Conservation (phyloP, 495 filamentous ascomycete species). For the Penicillium odoratum region DNA sequence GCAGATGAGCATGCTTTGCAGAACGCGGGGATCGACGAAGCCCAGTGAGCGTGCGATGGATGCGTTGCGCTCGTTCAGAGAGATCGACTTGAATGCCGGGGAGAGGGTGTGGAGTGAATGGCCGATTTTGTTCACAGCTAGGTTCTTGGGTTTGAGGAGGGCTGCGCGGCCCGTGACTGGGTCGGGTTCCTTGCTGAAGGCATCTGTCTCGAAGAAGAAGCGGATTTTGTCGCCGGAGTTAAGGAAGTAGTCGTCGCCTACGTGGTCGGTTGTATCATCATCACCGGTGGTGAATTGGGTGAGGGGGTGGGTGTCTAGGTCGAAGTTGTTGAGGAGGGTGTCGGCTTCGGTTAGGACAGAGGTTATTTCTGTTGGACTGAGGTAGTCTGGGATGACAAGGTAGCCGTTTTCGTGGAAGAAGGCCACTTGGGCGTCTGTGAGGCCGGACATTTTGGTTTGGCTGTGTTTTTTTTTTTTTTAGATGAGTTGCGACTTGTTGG, state of each 20-base stretch:
- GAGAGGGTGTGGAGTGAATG: slow-evolving; percentile 82
- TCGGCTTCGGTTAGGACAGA: slow-evolving; percentile 73
- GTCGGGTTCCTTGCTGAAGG: slow-evolving; percentile 42
- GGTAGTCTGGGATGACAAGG: slow-evolving; percentile 79
- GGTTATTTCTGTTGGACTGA: slow-evolving; percentile 60
- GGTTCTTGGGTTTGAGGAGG: slow-evolving; percentile 72
- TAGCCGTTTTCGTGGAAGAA: slow-evolving; percentile 83
- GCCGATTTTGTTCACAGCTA: slow-evolving; percentile 94
- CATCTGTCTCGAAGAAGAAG: slow-evolving; percentile 94
- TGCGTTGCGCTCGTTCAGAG: slow-evolving; percentile 54
- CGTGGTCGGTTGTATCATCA: slow-evolving; percentile 56
- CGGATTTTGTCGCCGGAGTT: slow-evolving; percentile 83
- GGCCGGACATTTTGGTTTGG: slow-evolving; percentile 43
- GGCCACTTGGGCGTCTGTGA: slow-evolving; percentile 69
- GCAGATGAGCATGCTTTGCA: slow-evolving; percentile 98
- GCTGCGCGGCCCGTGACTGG: slow-evolving; percentile 38
- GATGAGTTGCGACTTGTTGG: not conserved
- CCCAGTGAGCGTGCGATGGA: slow-evolving; percentile 69
- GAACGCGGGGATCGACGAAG: slow-evolving; percentile 69
- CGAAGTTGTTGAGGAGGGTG: slow-evolving; percentile 70
- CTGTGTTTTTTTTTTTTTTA: not conserved
- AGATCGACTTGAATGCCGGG: slow-evolving; percentile 65
- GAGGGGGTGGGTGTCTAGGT: slow-evolving; percentile 79
- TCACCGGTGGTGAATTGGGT: slow-evolving; percentile 88
- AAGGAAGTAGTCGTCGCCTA: slow-evolving; percentile 96